phyloP scores from a whole-genome alignment of 768 basidiomycete species.

The Russula sp. region DNA sequence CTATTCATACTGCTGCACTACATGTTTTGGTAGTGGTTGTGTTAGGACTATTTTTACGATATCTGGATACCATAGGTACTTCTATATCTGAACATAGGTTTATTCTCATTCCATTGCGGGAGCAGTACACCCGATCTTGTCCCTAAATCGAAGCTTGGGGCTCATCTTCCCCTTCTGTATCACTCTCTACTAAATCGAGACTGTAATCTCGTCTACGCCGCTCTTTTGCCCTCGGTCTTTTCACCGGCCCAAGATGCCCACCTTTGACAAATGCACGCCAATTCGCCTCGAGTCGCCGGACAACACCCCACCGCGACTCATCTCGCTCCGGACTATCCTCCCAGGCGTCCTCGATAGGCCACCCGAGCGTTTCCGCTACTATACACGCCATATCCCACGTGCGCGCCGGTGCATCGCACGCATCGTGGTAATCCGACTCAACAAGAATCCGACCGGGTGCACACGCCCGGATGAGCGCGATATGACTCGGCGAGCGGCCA shows the following conservation, averaged over 20 bases:
- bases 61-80: constrained; percentile 20
- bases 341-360: constrained; percentile 56
- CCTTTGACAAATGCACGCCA: constrained; percentile 62
- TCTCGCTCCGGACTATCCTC: constrained; percentile 39
- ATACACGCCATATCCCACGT: constrained; percentile 77
- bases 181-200: constrained; percentile 19
- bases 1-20: constrained; percentile 60
- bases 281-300: constrained; percentile 65
- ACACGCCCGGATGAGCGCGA: constrained; percentile 61
- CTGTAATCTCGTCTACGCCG: constrained; percentile 27
- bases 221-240: constrained; percentile 18
- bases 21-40: constrained; percentile 36
- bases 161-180: constrained; percentile 18
- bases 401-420: constrained; percentile 52
- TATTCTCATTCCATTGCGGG: background rate
- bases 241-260: constrained; percentile 38
- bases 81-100: constrained; percentile 5
- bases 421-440: constrained; percentile 81
- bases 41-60: constrained; percentile 5
- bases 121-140: constrained; percentile 2
- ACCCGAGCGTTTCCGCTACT: constrained; percentile 73
- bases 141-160: background rate
- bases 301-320: constrained; percentile 55
- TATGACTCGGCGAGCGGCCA: constrained; percentile 60
- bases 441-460: constrained; percentile 67